Conservation (phyloP, 1,139 yeast genomes). For the Diutina neorugosa region DNA sequence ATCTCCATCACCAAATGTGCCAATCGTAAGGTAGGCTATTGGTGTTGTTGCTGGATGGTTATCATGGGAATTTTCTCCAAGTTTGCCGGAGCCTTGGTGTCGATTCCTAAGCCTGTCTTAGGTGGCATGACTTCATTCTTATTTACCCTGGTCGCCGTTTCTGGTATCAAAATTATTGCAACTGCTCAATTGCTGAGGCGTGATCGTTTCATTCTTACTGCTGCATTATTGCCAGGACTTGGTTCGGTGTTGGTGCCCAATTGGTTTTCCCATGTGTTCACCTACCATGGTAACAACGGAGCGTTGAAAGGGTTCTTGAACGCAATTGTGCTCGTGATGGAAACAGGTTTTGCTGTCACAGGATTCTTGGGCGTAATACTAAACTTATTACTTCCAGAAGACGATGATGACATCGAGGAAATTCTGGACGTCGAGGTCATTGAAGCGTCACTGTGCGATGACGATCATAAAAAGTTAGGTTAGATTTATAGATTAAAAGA, state of each 20-base stretch:
- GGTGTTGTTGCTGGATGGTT: slow-evolving; percentile 75
- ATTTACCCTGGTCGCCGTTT: slow-evolving; percentile 79
- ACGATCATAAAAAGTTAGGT: neutral
- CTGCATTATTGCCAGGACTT: slow-evolving; percentile 63
- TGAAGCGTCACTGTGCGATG: neutral
- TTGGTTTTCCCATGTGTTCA: slow-evolving; percentile 71
- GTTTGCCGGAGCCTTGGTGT: slow-evolving; percentile 78
- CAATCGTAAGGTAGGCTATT: slow-evolving; percentile 72
- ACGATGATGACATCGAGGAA: slow-evolving; percentile 48
- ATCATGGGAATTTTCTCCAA: slow-evolving; percentile 82
- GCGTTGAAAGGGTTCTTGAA: slow-evolving; percentile 60
- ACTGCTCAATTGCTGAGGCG: slow-evolving; percentile 72
- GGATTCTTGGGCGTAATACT: slow-evolving; percentile 68
- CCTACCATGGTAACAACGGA: slow-evolving; percentile 57
- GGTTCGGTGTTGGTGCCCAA: slow-evolving; percentile 65
- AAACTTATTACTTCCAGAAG: slow-evolving; percentile 64
- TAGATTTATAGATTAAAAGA: neutral
- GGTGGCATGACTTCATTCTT: slow-evolving; percentile 92
- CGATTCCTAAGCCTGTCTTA: slow-evolving; percentile 74
- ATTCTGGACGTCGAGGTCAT: slow-evolving; percentile 9
- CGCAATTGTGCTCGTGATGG: slow-evolving; percentile 75
- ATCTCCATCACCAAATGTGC: slow-evolving; percentile 87
- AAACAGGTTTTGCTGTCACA: slow-evolving; percentile 76
- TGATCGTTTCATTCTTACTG: slow-evolving; percentile 74
- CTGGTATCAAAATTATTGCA: slow-evolving; percentile 74